Evolutionary conservation across 2,329 filamentous ascomycete genomes (phyloP).

Genomic region (Diaporthe velutina): DNA sequence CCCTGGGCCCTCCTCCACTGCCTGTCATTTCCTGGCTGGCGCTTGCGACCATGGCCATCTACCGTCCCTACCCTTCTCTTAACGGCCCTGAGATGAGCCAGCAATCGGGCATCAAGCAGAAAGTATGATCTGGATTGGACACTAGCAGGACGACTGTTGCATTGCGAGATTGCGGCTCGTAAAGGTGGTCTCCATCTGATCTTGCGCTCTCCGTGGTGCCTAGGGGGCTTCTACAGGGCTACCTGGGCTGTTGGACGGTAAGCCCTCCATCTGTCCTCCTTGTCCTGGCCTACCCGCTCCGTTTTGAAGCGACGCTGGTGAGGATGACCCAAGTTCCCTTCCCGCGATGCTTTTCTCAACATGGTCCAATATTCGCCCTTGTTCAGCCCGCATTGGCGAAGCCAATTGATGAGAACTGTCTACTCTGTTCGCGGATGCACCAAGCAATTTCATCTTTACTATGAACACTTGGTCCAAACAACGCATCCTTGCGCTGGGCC

Average conservation of each 20-base stretch:
- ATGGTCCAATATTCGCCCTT: slow-evolving; percentile 14
- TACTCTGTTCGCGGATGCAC: slow-evolving; percentile 1
- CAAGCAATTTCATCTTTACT: slow-evolving; percentile 28
- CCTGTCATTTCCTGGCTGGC: slow-evolving; percentile 17
- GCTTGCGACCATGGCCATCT: slow-evolving; percentile 14
- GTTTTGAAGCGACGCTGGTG: slow-evolving; percentile 21
- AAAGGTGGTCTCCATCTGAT: slow-evolving; percentile 25
- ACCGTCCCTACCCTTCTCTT: slow-evolving; percentile 1
- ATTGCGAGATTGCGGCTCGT: slow-evolving; percentile 30
- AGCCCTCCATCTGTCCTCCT: neutral
- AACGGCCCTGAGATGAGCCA: slow-evolving; percentile 13
- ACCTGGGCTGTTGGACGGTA: slow-evolving; percentile 6
- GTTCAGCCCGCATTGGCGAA: slow-evolving; percentile 19
- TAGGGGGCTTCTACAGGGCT: slow-evolving; percentile 9
- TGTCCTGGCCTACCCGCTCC: slow-evolving; percentile 25
- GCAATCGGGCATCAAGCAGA: slow-evolving; percentile 22
- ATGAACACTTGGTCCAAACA: slow-evolving; percentile 12
- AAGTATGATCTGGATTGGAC: slow-evolving; percentile 8
- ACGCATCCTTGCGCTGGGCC: slow-evolving; percentile 8
- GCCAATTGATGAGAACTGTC: slow-evolving; percentile 1
- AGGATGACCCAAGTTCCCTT: slow-evolving; percentile 25
- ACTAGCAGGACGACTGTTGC: slow-evolving; percentile 22
- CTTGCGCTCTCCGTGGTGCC: neutral
- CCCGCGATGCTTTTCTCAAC: slow-evolving; percentile 30
- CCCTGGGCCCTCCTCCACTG: slow-evolving; percentile 19